Evolutionary conservation across 116 monocot species (phyloP), one percentile per base, ranked within the genome.

Genomic region (Zostera marina): DNA sequence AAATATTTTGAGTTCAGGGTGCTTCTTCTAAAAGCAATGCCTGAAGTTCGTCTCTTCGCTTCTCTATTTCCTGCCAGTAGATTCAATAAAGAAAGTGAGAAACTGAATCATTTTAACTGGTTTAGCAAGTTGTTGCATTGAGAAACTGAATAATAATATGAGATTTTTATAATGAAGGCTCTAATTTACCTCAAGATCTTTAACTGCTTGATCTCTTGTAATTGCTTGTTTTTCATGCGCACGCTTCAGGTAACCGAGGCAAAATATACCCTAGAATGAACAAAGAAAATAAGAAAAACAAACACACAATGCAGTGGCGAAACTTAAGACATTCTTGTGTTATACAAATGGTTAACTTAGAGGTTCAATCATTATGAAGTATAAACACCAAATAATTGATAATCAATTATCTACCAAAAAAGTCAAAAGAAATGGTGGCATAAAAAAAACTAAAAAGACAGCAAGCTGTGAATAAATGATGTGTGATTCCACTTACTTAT

Each of bases 201-300:
- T 85, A 41, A 63, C 69, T 22, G 89, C 85, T 66, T 96, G 80
- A 0, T 76, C 85, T 61, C 68, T 73, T 49, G 85, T 59, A 20
- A 72, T 66, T 63, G 72, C 70, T 61, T 79, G 80, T 12, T 70
- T 68, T 66, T 85, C 68, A 11, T 68, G 79, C 3, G 70, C 68
- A 63, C 85, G 89, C 66, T 89, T 96, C 54, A 85, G 47, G 54
- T 74, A 77, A 52, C 85, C 89, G 72, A 96, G 64, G 70, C 96
- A 96, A 17, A 85, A 46, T 8, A 80, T 46, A 51, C 96, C 96
- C 96, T 96, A 73, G 56, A 67, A 73, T 9, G 38, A 15, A 8
- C 8, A 11, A 53, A 12, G 17, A 42, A 41, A 32, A 32, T 32
- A 5, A 32, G 4, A 32, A 32, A 32, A 32, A 32, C 2, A 1